Evolutionary conservation across 1,139 yeast genomes (phyloP).

Genomic region (Protomyces inouyei): DNA sequence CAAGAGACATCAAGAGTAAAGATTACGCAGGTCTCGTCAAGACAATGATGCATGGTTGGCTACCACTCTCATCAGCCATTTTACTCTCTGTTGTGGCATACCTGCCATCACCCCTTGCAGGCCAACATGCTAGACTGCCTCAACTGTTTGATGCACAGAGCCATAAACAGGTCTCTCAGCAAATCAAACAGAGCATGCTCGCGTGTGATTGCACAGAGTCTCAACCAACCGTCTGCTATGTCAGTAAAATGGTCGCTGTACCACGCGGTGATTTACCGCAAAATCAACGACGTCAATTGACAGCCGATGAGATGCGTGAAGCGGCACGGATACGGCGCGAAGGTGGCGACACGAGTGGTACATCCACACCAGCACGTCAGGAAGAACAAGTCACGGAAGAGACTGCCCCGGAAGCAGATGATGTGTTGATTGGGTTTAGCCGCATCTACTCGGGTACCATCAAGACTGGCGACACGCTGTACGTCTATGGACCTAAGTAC

Average conservation of each 20-base stretch:
- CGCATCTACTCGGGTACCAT: constrained; percentile 84
- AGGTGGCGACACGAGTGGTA: constrained; percentile 7
- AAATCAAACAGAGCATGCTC: constrained; percentile 54
- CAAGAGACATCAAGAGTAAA: constrained; percentile 75
- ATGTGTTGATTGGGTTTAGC: constrained; percentile 77
- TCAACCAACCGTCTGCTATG: constrained; percentile 71
- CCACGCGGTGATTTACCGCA: constrained; percentile 76
- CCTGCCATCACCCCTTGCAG: constrained; percentile 72
- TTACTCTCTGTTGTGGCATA: constrained; percentile 77
- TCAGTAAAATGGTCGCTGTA: constrained; percentile 81
- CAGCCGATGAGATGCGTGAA: constrained; percentile 59
- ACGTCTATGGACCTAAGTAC: constrained; percentile 80
- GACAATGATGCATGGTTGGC: constrained; percentile 86
- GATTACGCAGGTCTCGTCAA: constrained; percentile 62
- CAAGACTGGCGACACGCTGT: constrained; percentile 64
- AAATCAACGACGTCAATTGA: constrained; percentile 39
- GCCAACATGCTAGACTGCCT: constrained; percentile 69
- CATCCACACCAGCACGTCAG: constrained; percentile 28
- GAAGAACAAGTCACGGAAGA: constrained; percentile 28
- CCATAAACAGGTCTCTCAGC: constrained; percentile 48
- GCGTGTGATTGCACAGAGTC: constrained; percentile 51
- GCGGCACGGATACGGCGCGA: constrained; percentile 50
- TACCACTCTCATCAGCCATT: constrained; percentile 84
- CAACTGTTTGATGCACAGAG: constrained; percentile 57
- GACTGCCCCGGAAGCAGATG: constrained; percentile 45